Percentiles rank a stretch among this genome's conserved stretches.
These are phyloP conservation scores for Cystobasidium sp. DNA, from an alignment of 1,284 basidiomycete species.

Conservation along the genomic window DNA sequence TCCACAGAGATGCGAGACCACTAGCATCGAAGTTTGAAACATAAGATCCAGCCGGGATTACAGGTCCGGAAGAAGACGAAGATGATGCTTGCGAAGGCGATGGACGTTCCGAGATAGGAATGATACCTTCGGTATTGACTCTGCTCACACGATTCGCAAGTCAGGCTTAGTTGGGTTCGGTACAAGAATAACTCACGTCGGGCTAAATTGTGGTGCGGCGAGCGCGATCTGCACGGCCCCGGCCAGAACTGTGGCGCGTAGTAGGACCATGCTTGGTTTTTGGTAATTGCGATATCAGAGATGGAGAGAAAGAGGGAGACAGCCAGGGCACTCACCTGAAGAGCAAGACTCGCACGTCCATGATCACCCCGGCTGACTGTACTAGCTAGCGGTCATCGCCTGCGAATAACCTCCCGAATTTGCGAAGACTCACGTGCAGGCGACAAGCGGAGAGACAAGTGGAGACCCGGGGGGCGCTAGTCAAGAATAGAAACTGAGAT, in stretches of 20 bases:
- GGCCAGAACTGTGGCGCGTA: neutral
- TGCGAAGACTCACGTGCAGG: too few relatives aligned
- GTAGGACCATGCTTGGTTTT: neutral
- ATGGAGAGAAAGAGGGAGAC: too few relatives aligned
- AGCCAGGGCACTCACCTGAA: too few relatives aligned
- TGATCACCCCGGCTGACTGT: too few relatives aligned
- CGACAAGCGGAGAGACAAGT: too few relatives aligned
- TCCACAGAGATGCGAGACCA: constrained; percentile 15
- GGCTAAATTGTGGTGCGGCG: neutral
- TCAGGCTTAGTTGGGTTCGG: neutral
- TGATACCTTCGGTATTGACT: constrained; percentile 6
- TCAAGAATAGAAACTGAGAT: too few relatives aligned
- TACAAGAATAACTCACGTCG: neutral
- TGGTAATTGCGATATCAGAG: too few relatives aligned
- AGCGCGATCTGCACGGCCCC: neutral
- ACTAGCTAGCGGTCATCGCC: too few relatives aligned
- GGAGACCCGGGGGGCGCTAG: too few relatives aligned
- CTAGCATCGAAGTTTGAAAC: constrained; percentile 1
- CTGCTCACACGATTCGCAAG: neutral
- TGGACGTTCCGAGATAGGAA: neutral
- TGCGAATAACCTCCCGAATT: too few relatives aligned
- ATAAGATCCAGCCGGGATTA: neutral
- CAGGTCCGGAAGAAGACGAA: neutral
- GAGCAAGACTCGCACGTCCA: too few relatives aligned
- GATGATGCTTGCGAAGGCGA: neutral